phyloP scores from a whole-genome alignment of 495 filamentous ascomycete species.

The Stereocaulon alpinum region DNA sequence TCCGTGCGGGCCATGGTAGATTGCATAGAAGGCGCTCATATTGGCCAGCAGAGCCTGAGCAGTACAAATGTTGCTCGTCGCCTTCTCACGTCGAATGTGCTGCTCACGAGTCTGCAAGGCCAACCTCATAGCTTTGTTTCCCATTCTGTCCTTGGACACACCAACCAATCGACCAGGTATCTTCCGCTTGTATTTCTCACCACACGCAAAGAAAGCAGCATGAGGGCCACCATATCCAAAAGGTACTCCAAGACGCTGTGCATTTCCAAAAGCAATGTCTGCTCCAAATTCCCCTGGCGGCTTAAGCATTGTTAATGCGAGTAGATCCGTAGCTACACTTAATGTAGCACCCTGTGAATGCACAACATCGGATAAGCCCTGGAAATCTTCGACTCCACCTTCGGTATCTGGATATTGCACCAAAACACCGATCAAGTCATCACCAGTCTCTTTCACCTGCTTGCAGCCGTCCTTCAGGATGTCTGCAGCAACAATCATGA shows the following conservation, averaged over 20 bases:
- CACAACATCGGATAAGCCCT: slow-evolving; percentile 59
- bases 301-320: slow-evolving; percentile 81
- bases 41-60: slow-evolving; percentile 93
- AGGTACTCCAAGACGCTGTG: slow-evolving; percentile 91
- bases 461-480: slow-evolving; percentile 52
- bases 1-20: slow-evolving; percentile 87
- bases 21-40: slow-evolving; percentile 96
- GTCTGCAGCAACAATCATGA: slow-evolving; percentile 65
- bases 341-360: slow-evolving; percentile 75
- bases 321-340: slow-evolving; percentile 81
- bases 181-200: slow-evolving; percentile 89
- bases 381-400: slow-evolving; percentile 70
- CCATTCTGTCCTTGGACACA: slow-evolving; percentile 83
- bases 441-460: slow-evolving; percentile 59
- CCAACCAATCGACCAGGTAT: slow-evolving; percentile 91
- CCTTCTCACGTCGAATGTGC: slow-evolving; percentile 95
- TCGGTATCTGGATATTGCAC: slow-evolving; percentile 93
- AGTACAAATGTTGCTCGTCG: slow-evolving; percentile 97
- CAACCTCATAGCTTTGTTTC: slow-evolving; percentile 73
- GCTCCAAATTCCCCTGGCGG: slow-evolving; percentile 94
- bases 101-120: slow-evolving; percentile 93
- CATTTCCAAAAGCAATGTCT: slow-evolving; percentile 91
- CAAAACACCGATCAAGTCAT: slow-evolving; percentile 81
- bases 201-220: slow-evolving; percentile 92
- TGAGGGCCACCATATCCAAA: slow-evolving; percentile 93